Base-by-base conservation (phyloP, 176 grass and related monocot species). In the Carex myosuroides region DNA sequence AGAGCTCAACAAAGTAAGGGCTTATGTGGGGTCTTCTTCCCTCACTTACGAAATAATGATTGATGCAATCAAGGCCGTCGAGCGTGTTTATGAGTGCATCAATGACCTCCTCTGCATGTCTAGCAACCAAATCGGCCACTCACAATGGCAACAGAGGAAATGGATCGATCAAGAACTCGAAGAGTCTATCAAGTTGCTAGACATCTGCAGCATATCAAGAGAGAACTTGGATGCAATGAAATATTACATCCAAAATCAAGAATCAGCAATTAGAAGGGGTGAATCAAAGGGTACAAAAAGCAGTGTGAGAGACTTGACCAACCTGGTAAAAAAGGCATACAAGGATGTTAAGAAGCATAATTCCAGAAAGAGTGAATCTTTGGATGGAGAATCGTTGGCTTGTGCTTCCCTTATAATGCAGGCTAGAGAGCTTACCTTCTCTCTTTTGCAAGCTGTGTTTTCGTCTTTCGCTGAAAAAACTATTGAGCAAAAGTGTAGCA, bases 331-430 rank as follows among this genome's bases (percentile, higher is more conserved):
- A 68, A 96, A 88, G 54, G 88, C 91, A 3, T 72, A 64, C n/a
- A 96, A 90, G 22, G 64, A 89, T 26, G 33, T 85, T 60, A 92
- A 92, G 85, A 90, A 29, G 6, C 72, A 90, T 82, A 81, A 46
- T 6, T 30, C 10, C 2, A 83, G 46, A 71, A 93, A 75, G 33
- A 5, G 1, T 70, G 85, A 84, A 85, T 48, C 89, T 35, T 29
- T 37, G 53, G 73, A 84, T 58, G 56, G 9, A 73, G 42, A 13
- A 24, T 73, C 70, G 0, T 13, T 52, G 42, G 70, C 8, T 24
- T 7, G 48, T 4, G 20, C 13, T 73, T 73, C 10, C n/a, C 64
- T 88, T 18, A 58, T 90, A 81, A 12, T 70, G n/a, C 76, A 87
- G 35, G 70, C 90, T 1, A 94, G 90, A 80, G 26, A 83, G 70